These are phyloP conservation scores for Planoprotostelium fungivorum DNA, from an alignment of 78 protist species.

Conservation along the genomic window DNA sequence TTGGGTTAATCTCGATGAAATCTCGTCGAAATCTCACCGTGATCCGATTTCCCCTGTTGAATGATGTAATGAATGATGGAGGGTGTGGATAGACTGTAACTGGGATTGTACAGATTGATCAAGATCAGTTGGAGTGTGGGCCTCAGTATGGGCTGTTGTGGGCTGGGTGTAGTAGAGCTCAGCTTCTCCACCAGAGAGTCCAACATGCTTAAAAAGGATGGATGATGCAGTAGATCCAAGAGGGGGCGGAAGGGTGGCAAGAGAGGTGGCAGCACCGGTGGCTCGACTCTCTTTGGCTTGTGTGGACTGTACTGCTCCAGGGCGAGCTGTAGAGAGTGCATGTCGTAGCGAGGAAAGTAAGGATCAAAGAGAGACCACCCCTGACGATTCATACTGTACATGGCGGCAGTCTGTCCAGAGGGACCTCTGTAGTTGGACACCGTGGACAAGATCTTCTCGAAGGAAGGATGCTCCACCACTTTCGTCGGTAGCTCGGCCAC, in stretches of 20 bases:
- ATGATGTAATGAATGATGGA: background rate
- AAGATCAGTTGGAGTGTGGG: background rate
- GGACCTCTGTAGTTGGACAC: background rate
- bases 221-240: background rate
- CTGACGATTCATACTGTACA: background rate
- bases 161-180: background rate
- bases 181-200: background rate
- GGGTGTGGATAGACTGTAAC: background rate
- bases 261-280: background rate
- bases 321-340: background rate
- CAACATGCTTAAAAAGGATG: background rate
- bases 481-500: background rate
- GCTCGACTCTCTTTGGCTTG: background rate
- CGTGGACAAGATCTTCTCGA: background rate
- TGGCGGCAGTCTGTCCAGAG: background rate
- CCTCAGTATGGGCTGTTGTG: background rate
- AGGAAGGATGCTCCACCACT: background rate
- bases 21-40: background rate
- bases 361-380: background rate
- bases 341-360: background rate
- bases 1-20: background rate
- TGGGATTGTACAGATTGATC: background rate
- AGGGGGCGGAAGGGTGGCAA: background rate
- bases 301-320: background rate
- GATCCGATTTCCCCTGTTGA: background rate